A percentile compares a stretch with the other conserved stretches of the same genome.
Evolutionary conservation across 2,329 filamentous ascomycete genomes (phyloP).

Genomic region (Elsinoe ampelina): DNA sequence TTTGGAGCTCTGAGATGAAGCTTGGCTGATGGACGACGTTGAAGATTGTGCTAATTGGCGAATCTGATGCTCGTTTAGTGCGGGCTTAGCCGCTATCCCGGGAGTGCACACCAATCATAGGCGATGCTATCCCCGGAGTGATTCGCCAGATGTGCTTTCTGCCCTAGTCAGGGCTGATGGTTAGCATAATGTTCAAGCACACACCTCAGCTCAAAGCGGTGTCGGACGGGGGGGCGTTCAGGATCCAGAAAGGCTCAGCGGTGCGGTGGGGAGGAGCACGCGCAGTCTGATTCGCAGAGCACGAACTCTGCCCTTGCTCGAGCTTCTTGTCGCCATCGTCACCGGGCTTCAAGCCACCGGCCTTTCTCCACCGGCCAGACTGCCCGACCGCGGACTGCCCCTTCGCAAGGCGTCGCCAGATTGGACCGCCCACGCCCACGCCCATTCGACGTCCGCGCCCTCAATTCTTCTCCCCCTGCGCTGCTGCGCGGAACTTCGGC

Average conservation of each 20-base stretch:
- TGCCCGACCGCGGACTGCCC: background rate
- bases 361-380: conserved; percentile 9
- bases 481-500: conserved; percentile 8
- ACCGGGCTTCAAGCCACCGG: conserved; percentile 4
- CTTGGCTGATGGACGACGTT: background rate
- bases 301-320: background rate
- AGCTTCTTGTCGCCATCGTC: background rate
- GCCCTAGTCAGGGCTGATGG: background rate
- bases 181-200: background rate
- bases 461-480: background rate
- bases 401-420: background rate
- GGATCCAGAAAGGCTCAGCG: background rate
- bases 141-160: background rate
- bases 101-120: background rate
- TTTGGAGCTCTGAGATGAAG: conserved; percentile 11
- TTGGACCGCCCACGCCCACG: background rate
- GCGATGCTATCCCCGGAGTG: background rate
- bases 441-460: background rate
- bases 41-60: background rate
- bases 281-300: background rate
- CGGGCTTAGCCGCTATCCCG: background rate
- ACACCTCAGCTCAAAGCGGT: background rate
- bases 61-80: background rate
- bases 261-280: background rate
- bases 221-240: background rate